phyloP scores from a whole-genome alignment of 306 rosid species.

The Astragalus glycyphyllos region DNA sequence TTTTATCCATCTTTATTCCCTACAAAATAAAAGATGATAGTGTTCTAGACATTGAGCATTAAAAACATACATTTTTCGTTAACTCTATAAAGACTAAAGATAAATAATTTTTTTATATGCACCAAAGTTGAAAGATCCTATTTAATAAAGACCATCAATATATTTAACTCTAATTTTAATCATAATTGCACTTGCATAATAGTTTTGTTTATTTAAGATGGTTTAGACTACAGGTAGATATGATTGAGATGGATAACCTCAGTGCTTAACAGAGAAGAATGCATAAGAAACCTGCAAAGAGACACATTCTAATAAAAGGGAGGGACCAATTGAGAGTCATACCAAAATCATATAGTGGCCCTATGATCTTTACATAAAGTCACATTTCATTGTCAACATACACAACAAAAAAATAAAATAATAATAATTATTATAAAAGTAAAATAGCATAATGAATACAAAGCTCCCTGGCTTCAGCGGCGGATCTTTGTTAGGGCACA shows the following conservation, averaged over 20 bases:
- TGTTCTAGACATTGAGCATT: too few relatives aligned
- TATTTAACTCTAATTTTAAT: not conserved
- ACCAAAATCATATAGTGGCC: constrained; percentile 53
- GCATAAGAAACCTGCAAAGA: constrained; percentile 40
- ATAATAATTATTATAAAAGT: not conserved
- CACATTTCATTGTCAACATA: constrained; percentile 44
- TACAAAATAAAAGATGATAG: too few relatives aligned
- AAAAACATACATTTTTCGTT: too few relatives aligned
- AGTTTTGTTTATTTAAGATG: constrained; percentile 17
- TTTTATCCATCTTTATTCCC: too few relatives aligned
- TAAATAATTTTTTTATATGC: too few relatives aligned
- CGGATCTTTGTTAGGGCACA: too few relatives aligned
- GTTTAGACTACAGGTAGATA: constrained; percentile 23
- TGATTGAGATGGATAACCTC: constrained; percentile 34
- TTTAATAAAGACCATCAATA: too few relatives aligned
- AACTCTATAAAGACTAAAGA: too few relatives aligned
- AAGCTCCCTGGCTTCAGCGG: constrained; percentile 32
- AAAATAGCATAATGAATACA: not conserved
- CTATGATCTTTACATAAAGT: constrained; percentile 48
- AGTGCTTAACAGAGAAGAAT: constrained; percentile 40
- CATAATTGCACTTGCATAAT: not conserved
- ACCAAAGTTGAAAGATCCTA: too few relatives aligned
- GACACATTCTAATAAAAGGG: constrained; percentile 44
- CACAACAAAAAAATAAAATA: constrained; percentile 19
- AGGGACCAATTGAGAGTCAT: constrained; percentile 49